Conservation (phyloP, 139 green algal species). For the Closterium sp. region DNA sequence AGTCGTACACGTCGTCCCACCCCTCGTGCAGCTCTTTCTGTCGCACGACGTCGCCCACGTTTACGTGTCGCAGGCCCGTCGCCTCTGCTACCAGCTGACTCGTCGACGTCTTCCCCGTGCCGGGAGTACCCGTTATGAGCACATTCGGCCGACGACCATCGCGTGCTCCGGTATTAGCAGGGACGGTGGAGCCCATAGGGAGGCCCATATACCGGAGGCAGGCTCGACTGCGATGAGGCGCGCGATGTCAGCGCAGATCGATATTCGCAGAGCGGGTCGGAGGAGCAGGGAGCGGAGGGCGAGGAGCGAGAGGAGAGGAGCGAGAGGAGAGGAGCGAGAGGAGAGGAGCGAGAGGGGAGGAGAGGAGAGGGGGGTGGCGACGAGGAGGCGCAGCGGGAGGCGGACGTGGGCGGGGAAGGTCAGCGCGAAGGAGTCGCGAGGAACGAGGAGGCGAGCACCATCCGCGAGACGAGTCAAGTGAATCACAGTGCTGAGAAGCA, state of each 20-base stretch:
- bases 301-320: background rate
- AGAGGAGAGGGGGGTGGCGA: too few relatives aligned
- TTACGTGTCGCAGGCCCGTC: conserved; percentile 72
- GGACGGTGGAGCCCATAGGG: background rate
- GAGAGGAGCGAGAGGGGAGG: too few relatives aligned
- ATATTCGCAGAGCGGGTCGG: background rate
- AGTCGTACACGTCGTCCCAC: conserved; percentile 84
- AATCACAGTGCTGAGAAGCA: too few relatives aligned
- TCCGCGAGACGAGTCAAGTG: too few relatives aligned
- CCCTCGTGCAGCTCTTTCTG: conserved; percentile 61
- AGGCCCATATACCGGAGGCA: background rate
- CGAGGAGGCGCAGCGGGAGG: too few relatives aligned
- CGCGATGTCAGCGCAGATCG: background rate
- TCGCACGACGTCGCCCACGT: conserved; percentile 84
- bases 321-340: too few relatives aligned
- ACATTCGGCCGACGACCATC: conserved; percentile 21
- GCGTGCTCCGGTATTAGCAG: background rate
- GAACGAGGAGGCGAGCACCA: too few relatives aligned
- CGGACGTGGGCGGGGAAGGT: too few relatives aligned
- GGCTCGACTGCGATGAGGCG: background rate
- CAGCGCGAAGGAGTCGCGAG: too few relatives aligned
- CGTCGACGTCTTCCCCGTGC: conserved; percentile 90
- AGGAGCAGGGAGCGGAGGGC: background rate
- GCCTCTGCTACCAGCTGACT: conserved; percentile 63
- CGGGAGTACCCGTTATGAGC: conserved; percentile 87